phyloP scores from a whole-genome alignment of 192 early-diverging fungal genomes.

The Diversispora epigaea region DNA sequence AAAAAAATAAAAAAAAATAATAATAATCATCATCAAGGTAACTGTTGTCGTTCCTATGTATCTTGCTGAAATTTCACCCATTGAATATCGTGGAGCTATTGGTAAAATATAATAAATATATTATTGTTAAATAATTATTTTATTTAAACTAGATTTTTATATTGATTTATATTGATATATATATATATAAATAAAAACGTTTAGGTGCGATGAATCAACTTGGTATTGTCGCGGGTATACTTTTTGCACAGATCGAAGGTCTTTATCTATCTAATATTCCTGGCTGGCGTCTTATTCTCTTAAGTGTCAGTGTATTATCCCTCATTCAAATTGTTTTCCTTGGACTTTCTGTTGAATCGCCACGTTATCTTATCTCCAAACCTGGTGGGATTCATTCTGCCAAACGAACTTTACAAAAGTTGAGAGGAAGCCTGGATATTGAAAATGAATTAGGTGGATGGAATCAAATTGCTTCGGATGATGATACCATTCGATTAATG shows the following conservation, averaged over 20 bases:
- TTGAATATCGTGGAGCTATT: conserved; percentile 65
- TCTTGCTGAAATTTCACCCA: conserved; percentile 74
- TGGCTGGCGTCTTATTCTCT: conserved; percentile 74
- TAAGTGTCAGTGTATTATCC: conserved; percentile 56
- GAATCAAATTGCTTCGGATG: conserved; percentile 38
- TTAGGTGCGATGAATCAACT: conserved; percentile 79
- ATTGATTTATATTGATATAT: too few relatives aligned
- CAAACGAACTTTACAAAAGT: conserved; percentile 50
- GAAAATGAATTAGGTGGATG: conserved; percentile 56
- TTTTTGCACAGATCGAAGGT: conserved; percentile 70
- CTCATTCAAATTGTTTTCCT: conserved; percentile 67
- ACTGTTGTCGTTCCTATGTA: conserved; percentile 81
- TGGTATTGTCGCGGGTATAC: conserved; percentile 77
- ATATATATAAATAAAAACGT: too few relatives aligned
- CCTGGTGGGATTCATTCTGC: conserved; percentile 52
- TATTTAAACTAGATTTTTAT: too few relatives aligned
- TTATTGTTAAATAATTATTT: not conserved
- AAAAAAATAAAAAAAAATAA: not conserved
- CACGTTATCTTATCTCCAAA: conserved; percentile 61
- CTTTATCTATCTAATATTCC: conserved; percentile 59
- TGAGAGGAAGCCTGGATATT: conserved; percentile 56
- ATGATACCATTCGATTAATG: conserved; percentile 9
- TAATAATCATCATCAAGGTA: conserved; percentile 6
- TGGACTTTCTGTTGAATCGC: conserved; percentile 78
- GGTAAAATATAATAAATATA: conserved; percentile 40